Conservation (phyloP, 2,329 filamentous ascomycete genomes). For the Ceratocystis cacaofunesta region DNA sequence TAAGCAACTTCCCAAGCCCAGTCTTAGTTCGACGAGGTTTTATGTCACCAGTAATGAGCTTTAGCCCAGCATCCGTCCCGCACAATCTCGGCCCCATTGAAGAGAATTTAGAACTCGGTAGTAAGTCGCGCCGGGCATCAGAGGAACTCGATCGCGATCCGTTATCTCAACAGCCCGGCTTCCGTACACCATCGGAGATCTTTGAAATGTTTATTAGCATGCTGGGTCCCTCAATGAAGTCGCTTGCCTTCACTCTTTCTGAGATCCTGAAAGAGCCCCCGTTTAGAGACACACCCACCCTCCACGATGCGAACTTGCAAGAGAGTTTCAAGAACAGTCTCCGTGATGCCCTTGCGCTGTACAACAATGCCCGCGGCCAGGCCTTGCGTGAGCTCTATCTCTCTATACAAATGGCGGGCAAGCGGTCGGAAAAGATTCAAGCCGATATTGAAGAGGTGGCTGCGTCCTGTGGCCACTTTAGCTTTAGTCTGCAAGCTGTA, state of each 20-base stretch:
- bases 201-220: constrained; percentile 82
- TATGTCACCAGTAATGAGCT: constrained; percentile 12
- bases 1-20: neutral
- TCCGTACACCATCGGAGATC: constrained; percentile 60
- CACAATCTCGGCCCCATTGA: constrained; percentile 21
- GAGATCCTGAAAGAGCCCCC: constrained; percentile 79
- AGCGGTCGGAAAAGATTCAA: constrained; percentile 58
- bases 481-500: constrained; percentile 79
- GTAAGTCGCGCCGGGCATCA: constrained; percentile 8
- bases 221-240: constrained; percentile 89
- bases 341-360: constrained; percentile 63
- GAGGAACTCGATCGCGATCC: constrained; percentile 13
- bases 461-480: constrained; percentile 94
- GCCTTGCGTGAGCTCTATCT: constrained; percentile 70
- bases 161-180: constrained; percentile 23
- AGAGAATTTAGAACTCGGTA: constrained; percentile 6
- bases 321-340: constrained; percentile 69
- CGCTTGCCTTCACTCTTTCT: constrained; percentile 77
- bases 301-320: constrained; percentile 58
- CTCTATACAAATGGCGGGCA: constrained; percentile 55
- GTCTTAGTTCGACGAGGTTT: constrained; percentile 5
- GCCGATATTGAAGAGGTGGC: constrained; percentile 95
- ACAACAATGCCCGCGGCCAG: constrained; percentile 57
- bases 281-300: constrained; percentile 53
- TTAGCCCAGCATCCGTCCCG: constrained; percentile 18